Evolutionary conservation across 345 rosid species (phyloP).

Genomic region (Ceriops zippeliana): DNA sequence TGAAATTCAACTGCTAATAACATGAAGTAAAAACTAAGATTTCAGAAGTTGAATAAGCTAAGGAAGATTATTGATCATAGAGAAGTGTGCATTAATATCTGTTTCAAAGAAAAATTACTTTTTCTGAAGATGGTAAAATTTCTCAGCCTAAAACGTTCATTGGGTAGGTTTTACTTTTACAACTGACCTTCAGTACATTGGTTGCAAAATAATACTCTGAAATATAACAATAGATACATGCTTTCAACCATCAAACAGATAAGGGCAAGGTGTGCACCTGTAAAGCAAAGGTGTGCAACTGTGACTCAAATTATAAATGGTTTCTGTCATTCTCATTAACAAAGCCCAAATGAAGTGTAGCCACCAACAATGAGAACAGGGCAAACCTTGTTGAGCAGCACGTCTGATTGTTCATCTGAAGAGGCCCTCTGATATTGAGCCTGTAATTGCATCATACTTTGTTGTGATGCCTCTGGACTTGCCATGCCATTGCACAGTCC

Average conservation of each 20-base stretch:
- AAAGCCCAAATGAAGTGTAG: background rate
- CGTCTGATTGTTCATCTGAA: slow-evolving; percentile 23
- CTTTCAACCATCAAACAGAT: background rate
- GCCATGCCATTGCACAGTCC: slow-evolving; percentile 15
- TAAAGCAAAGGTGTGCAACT: background rate
- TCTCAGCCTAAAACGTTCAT: background rate
- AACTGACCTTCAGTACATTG: background rate
- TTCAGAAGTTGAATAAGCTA: too few species aligned
- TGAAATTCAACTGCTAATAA: too few species aligned
- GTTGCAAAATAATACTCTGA: too few species aligned
- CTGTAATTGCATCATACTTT: slow-evolving; percentile 15
- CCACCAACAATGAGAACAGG: slow-evolving; percentile 1
- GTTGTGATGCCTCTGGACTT: slow-evolving; percentile 23
- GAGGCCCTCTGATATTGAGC: slow-evolving; percentile 23
- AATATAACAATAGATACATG: too few species aligned
- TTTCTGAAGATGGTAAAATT: background rate
- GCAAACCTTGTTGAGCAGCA: slow-evolving; percentile 28
- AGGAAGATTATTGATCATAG: too few species aligned
- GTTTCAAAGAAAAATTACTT: background rate
- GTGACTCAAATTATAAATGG: background rate
- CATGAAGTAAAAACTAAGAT: too few species aligned
- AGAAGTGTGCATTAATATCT: background rate
- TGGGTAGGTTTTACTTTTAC: background rate
- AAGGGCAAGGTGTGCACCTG: too few species aligned
- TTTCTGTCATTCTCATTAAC: background rate